These are phyloP conservation scores for Aspergillus ustus DNA, from an alignment of 2,329 filamentous ascomycete species.

Conservation along the genomic window DNA sequence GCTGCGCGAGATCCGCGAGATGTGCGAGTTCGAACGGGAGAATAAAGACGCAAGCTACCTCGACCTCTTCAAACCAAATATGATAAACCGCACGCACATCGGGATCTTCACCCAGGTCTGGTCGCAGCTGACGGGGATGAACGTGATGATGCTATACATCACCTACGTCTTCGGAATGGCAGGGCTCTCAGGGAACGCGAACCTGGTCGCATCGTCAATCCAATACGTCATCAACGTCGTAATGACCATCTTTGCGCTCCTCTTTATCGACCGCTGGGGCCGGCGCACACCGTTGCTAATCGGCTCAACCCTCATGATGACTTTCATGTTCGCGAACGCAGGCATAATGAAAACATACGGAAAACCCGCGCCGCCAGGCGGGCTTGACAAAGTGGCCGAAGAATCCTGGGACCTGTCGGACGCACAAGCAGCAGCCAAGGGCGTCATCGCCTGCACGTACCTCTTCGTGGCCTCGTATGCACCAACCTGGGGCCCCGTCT, in stretches of 20 bases:
- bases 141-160: constrained; percentile 76
- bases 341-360: constrained; percentile 47
- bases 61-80: constrained; percentile 73
- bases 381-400: constrained; percentile 37
- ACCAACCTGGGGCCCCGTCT: constrained; percentile 63
- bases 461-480: constrained; percentile 66
- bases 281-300: constrained; percentile 70
- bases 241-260: constrained; percentile 75
- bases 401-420: constrained; percentile 44
- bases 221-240: constrained; percentile 80
- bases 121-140: constrained; percentile 78
- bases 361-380: constrained; percentile 44
- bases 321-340: constrained; percentile 50
- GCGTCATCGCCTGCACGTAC: constrained; percentile 71
- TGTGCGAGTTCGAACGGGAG: constrained; percentile 72
- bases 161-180: constrained; percentile 75
- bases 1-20: constrained; percentile 72
- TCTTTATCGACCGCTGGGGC: constrained; percentile 77
- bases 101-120: constrained; percentile 76
- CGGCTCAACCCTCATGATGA: constrained; percentile 67
- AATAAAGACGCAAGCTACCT: constrained; percentile 72
- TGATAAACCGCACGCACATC: constrained; percentile 74
- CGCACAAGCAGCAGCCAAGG: constrained; percentile 56
- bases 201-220: constrained; percentile 69
- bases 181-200: constrained; percentile 62